Evolutionary conservation across 2,329 filamentous ascomycete genomes (phyloP).

Genomic region (Fulvia fulva): DNA sequence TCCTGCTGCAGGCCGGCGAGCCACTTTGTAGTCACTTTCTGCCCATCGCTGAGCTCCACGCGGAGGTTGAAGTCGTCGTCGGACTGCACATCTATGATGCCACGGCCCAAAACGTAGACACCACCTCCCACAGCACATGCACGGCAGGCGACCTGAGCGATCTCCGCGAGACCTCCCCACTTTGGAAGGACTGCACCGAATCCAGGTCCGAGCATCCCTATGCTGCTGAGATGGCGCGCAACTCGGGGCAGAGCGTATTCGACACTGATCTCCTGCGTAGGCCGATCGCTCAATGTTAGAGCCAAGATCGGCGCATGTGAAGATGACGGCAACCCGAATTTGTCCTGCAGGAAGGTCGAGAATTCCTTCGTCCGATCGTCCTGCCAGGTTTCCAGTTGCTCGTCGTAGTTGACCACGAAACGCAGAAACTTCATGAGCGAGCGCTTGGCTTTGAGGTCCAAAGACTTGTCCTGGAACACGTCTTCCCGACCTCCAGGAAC

Average conservation of each 20-base stretch:
- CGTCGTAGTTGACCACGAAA: slow-evolving; percentile 71
- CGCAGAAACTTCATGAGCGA: slow-evolving; percentile 90
- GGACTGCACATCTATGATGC: slow-evolving; percentile 45
- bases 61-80: slow-evolving; percentile 15
- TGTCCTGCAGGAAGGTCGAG: slow-evolving; percentile 53
- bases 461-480: slow-evolving; percentile 72
- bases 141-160: slow-evolving; percentile 86
- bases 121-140: slow-evolving; percentile 87
- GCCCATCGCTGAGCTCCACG: slow-evolving; percentile 28
- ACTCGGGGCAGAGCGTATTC: slow-evolving; percentile 71
- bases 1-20: slow-evolving; percentile 29
- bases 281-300: slow-evolving; percentile 68
- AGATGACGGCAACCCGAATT: slow-evolving; percentile 55
- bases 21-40: slow-evolving; percentile 29
- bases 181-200: slow-evolving; percentile 89
- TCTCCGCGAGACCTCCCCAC: slow-evolving; percentile 85
- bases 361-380: slow-evolving; percentile 54
- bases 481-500: slow-evolving; percentile 90
- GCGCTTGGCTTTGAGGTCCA: slow-evolving; percentile 78
- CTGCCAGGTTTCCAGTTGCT: slow-evolving; percentile 57
- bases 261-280: slow-evolving; percentile 52
- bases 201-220: slow-evolving; percentile 80
- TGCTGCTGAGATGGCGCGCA: slow-evolving; percentile 75
- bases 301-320: slow-evolving; percentile 64
- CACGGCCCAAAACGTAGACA: slow-evolving; percentile 79